Base-by-base conservation (phyloP, 1,284 basidiomycete genomes). In the Pseudozyma thailandica region DNA sequence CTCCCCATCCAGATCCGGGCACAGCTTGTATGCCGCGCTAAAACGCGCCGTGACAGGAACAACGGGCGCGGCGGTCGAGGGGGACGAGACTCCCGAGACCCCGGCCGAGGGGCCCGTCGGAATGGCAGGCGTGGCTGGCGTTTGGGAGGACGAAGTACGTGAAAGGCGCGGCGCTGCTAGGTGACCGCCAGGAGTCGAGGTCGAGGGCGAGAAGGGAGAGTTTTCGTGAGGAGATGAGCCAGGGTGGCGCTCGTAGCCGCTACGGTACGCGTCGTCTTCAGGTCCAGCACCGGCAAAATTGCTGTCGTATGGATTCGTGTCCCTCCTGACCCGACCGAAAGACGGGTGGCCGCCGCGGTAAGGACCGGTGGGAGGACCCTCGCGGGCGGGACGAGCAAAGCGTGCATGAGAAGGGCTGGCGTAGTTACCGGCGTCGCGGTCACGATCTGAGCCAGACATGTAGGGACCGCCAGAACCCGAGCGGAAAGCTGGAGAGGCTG, bases 121-220 rank as follows among this genome's bases (percentile, higher is more conserved):
- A 21, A 55, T 50, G 42, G 20, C 54, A 0, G 62, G 49, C 0
- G 53, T 50, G 15, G 38, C 21, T 4, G 64, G 58, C 1, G 57
- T 61, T 30, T 68, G 64, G 2, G 64, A 52, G 2, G 64, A 68
- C 4, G 64, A 68, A 4, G 64, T 68, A 26, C 64, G 64, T 28
- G 64, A 68, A 2, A 68, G 46, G 1, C 58, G 44, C 2, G 64
- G 53, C 3, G 64, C 63, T 1, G 50, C 5, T 1, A 65, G 41
- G 16, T 55, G 55, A 5, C 27, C 38, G 6, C 38, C 39, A 1
- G 48, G 47, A 8, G 44, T 50, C 4, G 49, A 30, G 2, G 64
- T 68, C 3, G 64, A 68, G 1, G 57, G 63, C 2, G 63, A 56
- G 33, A 45, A 66, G 2, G 64, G 57, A 18, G 64, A 68, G 15